Conservation (phyloP, 2,329 filamentous ascomycete species). For the Sporothrix schenckii region DNA sequence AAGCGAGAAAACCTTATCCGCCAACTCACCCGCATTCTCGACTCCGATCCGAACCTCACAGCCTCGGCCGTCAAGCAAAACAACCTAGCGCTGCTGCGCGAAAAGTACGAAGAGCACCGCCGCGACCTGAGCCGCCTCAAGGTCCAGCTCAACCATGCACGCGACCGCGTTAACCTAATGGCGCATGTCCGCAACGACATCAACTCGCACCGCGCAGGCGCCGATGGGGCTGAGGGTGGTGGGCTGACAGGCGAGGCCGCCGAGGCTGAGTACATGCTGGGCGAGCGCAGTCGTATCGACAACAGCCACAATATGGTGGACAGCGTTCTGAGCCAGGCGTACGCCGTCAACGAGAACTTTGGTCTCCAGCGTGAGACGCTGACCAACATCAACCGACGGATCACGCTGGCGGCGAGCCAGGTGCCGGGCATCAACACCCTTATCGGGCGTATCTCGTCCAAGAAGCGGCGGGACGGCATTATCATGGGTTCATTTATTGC, state of each 20-base stretch:
- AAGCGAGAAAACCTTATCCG: constrained; percentile 79
- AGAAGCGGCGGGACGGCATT: constrained; percentile 92
- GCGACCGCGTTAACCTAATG: constrained; percentile 86
- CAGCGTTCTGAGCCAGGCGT: constrained; percentile 89
- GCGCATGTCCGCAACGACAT: constrained; percentile 91
- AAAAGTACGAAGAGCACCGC: constrained; percentile 84
- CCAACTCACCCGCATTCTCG: constrained; percentile 84
- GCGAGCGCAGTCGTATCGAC: constrained; percentile 82
- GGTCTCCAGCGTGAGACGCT: constrained; percentile 83
- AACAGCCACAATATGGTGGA: constrained; percentile 88
- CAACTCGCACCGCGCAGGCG: constrained; percentile 81
- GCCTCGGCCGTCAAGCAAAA: constrained; percentile 96
- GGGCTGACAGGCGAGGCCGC: constrained; percentile 65
- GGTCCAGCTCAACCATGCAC: constrained; percentile 71
- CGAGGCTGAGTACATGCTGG: constrained; percentile 96
- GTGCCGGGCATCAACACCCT: constrained; percentile 91
- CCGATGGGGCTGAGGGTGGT: constrained; percentile 71
- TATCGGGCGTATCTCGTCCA: constrained; percentile 88
- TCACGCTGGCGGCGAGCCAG: constrained; percentile 84
- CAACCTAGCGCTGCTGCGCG: constrained; percentile 87
- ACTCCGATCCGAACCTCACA: constrained; percentile 84
- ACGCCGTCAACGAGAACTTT: constrained; percentile 94
- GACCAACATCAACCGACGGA: constrained; percentile 84
- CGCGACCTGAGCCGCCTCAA: constrained; percentile 78
- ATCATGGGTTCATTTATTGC: constrained; percentile 92